Conservation (phyloP, 306 rosid genomes). For the Fragaria vesca region DNA sequence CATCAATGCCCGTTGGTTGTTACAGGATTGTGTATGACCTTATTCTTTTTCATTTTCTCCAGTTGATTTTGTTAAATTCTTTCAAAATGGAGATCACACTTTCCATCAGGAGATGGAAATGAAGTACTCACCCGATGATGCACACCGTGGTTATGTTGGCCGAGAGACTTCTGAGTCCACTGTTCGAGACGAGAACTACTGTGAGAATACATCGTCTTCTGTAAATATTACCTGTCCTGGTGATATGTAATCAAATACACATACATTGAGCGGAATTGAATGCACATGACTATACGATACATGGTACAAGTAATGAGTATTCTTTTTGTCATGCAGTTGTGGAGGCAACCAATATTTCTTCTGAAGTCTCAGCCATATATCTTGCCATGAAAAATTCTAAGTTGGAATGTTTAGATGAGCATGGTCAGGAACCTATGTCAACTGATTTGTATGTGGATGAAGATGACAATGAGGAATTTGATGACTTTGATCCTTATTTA, state of each 20-base stretch:
- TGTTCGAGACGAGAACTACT: constrained; percentile 24
- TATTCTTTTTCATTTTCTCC: constrained; percentile 19
- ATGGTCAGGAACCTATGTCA: constrained; percentile 79
- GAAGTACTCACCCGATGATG: constrained; percentile 35
- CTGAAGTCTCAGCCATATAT: constrained; percentile 81
- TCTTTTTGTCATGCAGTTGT: constrained; percentile 52
- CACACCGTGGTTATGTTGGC: constrained; percentile 38
- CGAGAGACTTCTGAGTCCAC: constrained; percentile 30
- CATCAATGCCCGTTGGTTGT: background rate
- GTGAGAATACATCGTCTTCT: constrained; percentile 21
- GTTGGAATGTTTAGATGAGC: constrained; percentile 93
- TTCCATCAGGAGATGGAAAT: constrained; percentile 38
- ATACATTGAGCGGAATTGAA: background rate
- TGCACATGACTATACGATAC: background rate
- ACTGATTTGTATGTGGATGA: constrained; percentile 68
- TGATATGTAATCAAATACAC: constrained; percentile 21
- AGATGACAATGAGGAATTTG: constrained; percentile 75
- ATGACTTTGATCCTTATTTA: constrained; percentile 90
- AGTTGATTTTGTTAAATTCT: constrained; percentile 72
- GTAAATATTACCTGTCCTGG: constrained; percentile 25
- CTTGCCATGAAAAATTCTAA: constrained; percentile 80
- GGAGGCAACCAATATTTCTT: constrained; percentile 57
- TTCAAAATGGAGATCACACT: constrained; percentile 59
- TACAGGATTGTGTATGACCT: constrained; percentile 1
- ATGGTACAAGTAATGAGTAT: constrained; percentile 33